These are phyloP conservation scores for Teunomyces gatunensis DNA, from an alignment of 805 yeast genomes.

Conservation along the genomic window DNA sequence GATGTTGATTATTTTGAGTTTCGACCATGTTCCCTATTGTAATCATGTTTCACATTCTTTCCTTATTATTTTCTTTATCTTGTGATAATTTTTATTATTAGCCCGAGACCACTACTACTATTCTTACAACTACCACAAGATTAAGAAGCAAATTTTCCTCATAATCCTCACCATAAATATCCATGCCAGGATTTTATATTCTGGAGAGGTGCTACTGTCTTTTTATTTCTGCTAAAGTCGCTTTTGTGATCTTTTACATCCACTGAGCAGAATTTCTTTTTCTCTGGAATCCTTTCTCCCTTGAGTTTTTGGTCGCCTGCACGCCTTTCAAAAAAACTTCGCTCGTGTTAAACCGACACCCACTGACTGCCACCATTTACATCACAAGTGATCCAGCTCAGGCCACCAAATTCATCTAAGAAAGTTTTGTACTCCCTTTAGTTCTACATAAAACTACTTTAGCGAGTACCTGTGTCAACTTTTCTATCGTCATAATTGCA, in stretches of 20 bases:
- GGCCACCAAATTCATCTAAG: background rate
- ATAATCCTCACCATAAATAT: no score
- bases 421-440: background rate
- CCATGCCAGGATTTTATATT: no score
- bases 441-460: no score
- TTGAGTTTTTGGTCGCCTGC: background rate
- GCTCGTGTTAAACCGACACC: background rate
- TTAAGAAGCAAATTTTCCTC: no score
- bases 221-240: background rate
- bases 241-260: slow-evolving; percentile 1
- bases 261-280: background rate
- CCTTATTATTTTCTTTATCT: background rate
- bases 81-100: background rate
- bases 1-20: background rate
- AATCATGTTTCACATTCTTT: background rate
- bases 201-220: no score
- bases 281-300: background rate
- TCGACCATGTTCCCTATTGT: background rate
- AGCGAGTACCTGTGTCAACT: background rate
- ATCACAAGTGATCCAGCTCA: background rate
- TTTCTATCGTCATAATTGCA: background rate
- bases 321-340: slow-evolving; percentile 5
- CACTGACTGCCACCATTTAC: background rate
- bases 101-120: background rate
- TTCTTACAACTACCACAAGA: background rate